phyloP scores from a whole-genome alignment of 352 stramenopile species.

The Phytophthora fragariaefolia region DNA sequence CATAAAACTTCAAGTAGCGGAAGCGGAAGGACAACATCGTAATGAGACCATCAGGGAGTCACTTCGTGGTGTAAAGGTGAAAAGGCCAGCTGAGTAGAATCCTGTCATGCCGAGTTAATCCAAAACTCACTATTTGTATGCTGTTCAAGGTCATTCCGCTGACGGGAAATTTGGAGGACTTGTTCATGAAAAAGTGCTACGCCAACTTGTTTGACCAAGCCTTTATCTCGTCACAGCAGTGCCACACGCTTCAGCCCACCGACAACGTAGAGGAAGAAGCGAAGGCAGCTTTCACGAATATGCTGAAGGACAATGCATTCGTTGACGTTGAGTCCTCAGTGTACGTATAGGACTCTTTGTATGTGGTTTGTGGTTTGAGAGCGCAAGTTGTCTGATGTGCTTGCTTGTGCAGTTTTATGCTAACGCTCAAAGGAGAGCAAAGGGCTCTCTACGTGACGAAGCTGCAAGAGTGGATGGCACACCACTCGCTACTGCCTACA shows the following conservation, averaged over 20 bases:
- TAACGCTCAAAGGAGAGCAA: conserved; percentile 77
- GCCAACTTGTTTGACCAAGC: conserved; percentile 63
- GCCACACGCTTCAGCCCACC: conserved; percentile 51
- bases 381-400: neutral
- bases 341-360: conserved; percentile 47
- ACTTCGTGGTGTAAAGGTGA: conserved; percentile 69
- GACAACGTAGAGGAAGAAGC: conserved; percentile 20
- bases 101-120: neutral
- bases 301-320: conserved; percentile 49
- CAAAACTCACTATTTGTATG: neutral
- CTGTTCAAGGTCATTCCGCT: conserved; percentile 65
- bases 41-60: conserved; percentile 54
- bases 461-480: conserved; percentile 59
- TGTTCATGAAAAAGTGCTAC: conserved; percentile 76
- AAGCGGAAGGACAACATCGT: conserved; percentile 44
- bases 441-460: conserved; percentile 72
- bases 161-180: conserved; percentile 59
- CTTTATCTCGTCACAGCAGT: conserved; percentile 73
- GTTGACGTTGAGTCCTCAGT: conserved; percentile 79
- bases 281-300: conserved; percentile 34
- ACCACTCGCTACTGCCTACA: conserved; percentile 40
- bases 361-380: neutral
- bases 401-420: conserved; percentile 56
- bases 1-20: conserved; percentile 35
- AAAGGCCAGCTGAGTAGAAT: neutral